phyloP scores from a whole-genome alignment of 495 filamentous ascomycete species.

The Penicillium pancosmium region DNA sequence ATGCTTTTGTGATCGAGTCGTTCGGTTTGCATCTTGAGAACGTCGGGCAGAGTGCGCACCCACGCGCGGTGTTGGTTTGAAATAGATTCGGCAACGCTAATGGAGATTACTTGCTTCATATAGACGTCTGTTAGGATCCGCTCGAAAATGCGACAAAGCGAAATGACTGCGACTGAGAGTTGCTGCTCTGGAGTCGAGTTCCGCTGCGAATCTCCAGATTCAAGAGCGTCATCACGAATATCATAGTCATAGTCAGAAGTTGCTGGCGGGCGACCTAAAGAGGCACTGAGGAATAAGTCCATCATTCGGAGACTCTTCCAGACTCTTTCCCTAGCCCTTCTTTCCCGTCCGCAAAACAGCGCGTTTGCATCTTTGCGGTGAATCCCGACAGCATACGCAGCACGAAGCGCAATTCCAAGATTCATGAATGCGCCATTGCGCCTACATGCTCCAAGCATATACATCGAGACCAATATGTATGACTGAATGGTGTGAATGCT shows the following conservation, averaged over 20 bases:
- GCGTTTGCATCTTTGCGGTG: conserved; percentile 64
- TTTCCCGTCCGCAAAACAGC: conserved; percentile 53
- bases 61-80: conserved; percentile 56
- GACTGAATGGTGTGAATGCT: conserved; percentile 60
- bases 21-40: conserved; percentile 41
- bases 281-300: conserved; percentile 62
- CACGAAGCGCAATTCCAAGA: conserved; percentile 56
- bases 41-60: conserved; percentile 39
- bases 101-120: conserved; percentile 69
- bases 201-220: conserved; percentile 23
- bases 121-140: conserved; percentile 69
- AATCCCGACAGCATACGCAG: conserved; percentile 62
- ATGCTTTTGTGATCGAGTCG: conserved; percentile 40
- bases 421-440: conserved; percentile 63
- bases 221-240: conserved; percentile 36
- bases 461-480: conserved; percentile 61
- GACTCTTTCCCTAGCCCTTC: conserved; percentile 55
- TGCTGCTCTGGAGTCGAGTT: conserved; percentile 34
- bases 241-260: conserved; percentile 62
- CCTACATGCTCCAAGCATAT: conserved; percentile 62
- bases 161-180: conserved; percentile 38
- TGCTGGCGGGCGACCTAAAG: conserved; percentile 61
- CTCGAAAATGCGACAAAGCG: conserved; percentile 65
- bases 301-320: conserved; percentile 65
- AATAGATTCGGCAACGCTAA: conserved; percentile 65